phyloP scores from a whole-genome alignment of 495 filamentous ascomycete genomes.

The Bombardia bombarda region DNA sequence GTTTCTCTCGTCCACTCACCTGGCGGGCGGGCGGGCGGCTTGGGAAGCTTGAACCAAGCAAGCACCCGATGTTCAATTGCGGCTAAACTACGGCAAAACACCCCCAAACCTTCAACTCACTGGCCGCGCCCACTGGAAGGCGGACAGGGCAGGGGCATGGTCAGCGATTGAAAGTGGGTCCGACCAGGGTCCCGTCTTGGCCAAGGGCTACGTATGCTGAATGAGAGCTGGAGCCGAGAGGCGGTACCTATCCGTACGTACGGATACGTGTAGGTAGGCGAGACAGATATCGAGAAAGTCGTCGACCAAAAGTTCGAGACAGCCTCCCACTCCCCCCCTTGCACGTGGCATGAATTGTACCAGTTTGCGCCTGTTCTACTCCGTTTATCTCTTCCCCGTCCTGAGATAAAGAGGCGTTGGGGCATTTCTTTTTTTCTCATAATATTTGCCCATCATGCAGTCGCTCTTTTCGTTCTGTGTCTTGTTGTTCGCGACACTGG shows the following conservation, averaged over 20 bases:
- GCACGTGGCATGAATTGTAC: too few species aligned
- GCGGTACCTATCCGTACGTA: too few species aligned
- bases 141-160: not conserved
- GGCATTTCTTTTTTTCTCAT: slow-evolving; percentile 20
- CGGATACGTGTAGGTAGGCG: too few species aligned
- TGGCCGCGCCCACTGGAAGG: not conserved
- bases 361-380: not conserved
- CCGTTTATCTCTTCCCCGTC: not conserved
- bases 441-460: slow-evolving; percentile 50
- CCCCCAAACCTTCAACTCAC: not conserved
- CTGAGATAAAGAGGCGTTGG: slow-evolving; percentile 2
- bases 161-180: not conserved
- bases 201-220: slow-evolving; percentile 32
- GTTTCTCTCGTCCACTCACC: not conserved
- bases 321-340: too few species aligned
- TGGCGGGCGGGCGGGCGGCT: not conserved
- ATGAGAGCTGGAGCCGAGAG: slow-evolving; percentile 3
- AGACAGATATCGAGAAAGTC: too few species aligned
- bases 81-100: slow-evolving; percentile 13
- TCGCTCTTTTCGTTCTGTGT: slow-evolving; percentile 64
- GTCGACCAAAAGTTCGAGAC: not conserved
- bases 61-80: slow-evolving; percentile 10
- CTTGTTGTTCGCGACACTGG: slow-evolving; percentile 54
- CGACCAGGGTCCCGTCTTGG: slow-evolving; percentile 17
- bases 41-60: not conserved